Conservation (phyloP, 2,329 filamentous ascomycete genomes). For the Leptographium galeiforme region DNA sequence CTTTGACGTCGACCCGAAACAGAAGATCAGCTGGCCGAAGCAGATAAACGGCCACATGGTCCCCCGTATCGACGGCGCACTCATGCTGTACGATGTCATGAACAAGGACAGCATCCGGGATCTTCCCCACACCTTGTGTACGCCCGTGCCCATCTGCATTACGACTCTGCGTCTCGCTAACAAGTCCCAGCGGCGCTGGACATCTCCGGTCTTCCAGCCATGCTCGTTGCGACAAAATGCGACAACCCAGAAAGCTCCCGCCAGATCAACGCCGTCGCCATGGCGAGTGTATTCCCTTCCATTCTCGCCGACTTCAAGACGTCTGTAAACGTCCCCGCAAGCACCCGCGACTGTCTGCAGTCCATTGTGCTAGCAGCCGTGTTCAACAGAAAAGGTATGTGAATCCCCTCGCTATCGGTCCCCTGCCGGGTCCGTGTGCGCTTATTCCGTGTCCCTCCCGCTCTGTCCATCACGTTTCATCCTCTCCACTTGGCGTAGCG, state of each 20-base stretch:
- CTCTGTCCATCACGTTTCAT: not conserved
- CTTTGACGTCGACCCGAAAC: slow-evolving; percentile 45
- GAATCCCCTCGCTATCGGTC: not conserved
- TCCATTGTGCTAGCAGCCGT: slow-evolving; percentile 62
- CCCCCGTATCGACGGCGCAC: slow-evolving; percentile 66
- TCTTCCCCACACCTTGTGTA: slow-evolving; percentile 66
- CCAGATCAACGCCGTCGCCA: slow-evolving; percentile 54
- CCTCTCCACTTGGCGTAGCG: not conserved
- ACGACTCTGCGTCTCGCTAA: not conserved
- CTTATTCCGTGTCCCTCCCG: not conserved
- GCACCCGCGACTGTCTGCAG: slow-evolving; percentile 61
- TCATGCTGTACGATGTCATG: slow-evolving; percentile 80
- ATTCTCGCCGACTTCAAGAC: slow-evolving; percentile 63
- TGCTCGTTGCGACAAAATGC: slow-evolving; percentile 83
- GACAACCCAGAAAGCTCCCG: slow-evolving; percentile 59
- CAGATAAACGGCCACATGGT: slow-evolving; percentile 57
- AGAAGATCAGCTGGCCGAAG: slow-evolving; percentile 52
- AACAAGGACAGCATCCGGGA: slow-evolving; percentile 61
- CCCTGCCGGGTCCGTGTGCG: not conserved
- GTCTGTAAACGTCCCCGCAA: slow-evolving; percentile 56
- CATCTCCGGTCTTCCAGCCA: slow-evolving; percentile 58
- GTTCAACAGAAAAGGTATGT: slow-evolving; percentile 53
- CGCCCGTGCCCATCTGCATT: slow-evolving; percentile 20
- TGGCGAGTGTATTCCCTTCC: slow-evolving; percentile 51
- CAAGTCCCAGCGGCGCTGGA: slow-evolving; percentile 52